Evolutionary conservation across 768 basidiomycete genomes (phyloP), one percentile per base, ranked within the genome.

Genomic region (Collybiopsis confluens): DNA sequence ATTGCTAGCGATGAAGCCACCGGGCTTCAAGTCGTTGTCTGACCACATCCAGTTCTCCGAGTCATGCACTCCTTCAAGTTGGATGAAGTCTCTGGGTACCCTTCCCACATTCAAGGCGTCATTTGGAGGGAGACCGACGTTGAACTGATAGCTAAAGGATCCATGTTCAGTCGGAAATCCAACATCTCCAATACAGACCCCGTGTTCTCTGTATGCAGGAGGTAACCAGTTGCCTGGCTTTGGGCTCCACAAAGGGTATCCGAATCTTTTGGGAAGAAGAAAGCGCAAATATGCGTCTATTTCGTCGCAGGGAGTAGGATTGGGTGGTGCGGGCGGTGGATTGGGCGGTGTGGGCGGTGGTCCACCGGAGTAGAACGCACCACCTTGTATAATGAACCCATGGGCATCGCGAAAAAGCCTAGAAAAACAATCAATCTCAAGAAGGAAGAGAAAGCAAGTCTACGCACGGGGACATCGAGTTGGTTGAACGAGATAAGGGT

Each of bases 161-260:
- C 66, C 68, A 41, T 61, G 52, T 26, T 57, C 57, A 15, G 61
- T 56, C 20, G 68, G 55, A 16, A 65, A 51, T 9, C 69, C 66
- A 13, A 70, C 64, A 27, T 70, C 69, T 10, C 69, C 69, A 35
- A 70, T 65, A 11, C 52, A 54, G 24, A 63, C 59, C 0, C 68
- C 68, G 33, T 54, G 48, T 3, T 55, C 56, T 47, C 50, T 49
- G 49, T 59, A 59, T 27, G 56, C 63, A 23, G 4, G 11, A 6
- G 45, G 4, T 44, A 42, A n/a, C 54, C 36, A 45, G n/a, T 56
- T 57, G 13, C 5, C 30, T 24, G 58, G 59, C 27, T 63, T 61
- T n/a, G 67, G 67, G 5, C 55, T 58, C 64, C 60, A 65, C 38
- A 65, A 28, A 2, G 62, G 68, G 38, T 65, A 64, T 7, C 65